These are phyloP conservation scores for Powellomyces hirtus DNA, from an alignment of 192 early-diverging fungal genomes.

Conservation along the genomic window DNA sequence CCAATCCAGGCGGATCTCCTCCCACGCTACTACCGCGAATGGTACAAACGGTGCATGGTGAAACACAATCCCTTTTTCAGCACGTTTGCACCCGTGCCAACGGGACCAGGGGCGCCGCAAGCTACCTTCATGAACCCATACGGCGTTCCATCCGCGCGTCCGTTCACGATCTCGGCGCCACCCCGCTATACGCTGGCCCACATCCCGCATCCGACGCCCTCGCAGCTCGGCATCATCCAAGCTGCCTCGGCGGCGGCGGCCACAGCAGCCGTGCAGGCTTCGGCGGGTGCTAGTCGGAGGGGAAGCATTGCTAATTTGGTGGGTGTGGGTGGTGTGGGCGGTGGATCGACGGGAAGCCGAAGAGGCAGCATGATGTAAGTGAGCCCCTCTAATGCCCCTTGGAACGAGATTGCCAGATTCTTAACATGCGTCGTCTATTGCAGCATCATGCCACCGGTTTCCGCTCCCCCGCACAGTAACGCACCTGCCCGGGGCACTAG, in stretches of 20 bases:
- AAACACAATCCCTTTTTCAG: constrained; percentile 11
- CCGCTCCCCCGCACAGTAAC: not conserved
- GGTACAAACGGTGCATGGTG: constrained; percentile 17
- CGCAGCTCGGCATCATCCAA: constrained; percentile 25
- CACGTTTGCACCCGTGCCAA: constrained; percentile 6
- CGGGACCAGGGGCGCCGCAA: not conserved
- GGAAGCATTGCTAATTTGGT: constrained; percentile 27
- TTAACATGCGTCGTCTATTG: not conserved
- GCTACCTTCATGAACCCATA: constrained; percentile 5
- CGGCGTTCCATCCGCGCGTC: not conserved
- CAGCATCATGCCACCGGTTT: constrained; percentile 14
- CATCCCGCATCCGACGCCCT: constrained; percentile 16
- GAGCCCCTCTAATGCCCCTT: not conserved
- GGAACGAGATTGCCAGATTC: not conserved
- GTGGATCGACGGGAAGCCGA: constrained; percentile 9
- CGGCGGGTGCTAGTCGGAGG: constrained; percentile 15
- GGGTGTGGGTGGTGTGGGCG: constrained; percentile 10
- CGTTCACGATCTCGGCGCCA: constrained; percentile 1
- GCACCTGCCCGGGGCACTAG: no score
- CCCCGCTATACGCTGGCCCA: constrained; percentile 22
- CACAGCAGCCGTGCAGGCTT: constrained; percentile 14
- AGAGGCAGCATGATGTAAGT: constrained; percentile 31
- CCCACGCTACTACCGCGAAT: constrained; percentile 31
- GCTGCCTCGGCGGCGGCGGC: constrained; percentile 24
- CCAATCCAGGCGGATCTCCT: constrained; percentile 30